These are phyloP conservation scores for Oenanthe sinensis DNA, from an alignment of 129 eudicot genomes.

Conservation along the genomic window DNA sequence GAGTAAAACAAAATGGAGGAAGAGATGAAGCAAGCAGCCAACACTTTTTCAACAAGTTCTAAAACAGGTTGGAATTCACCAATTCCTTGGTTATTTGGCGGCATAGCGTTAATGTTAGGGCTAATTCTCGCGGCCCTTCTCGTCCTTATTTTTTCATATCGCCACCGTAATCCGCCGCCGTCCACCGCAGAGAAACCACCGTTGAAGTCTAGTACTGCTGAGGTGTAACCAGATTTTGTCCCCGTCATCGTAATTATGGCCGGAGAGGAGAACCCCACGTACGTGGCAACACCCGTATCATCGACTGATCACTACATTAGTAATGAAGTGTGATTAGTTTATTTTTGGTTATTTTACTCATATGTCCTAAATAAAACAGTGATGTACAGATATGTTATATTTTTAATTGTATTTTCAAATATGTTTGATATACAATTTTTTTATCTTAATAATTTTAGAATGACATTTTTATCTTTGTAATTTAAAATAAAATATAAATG, in stretches of 20 bases:
- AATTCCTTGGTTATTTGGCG: slow-evolving; percentile 1
- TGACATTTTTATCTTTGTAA: too few relatives aligned
- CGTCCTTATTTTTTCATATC: neutral
- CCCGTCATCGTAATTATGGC: slow-evolving; percentile 11
- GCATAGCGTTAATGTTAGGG: slow-evolving; percentile 3
- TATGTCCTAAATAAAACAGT: too few relatives aligned
- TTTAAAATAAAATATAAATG: too few relatives aligned
- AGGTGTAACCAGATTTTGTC: neutral
- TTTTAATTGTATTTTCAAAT: too few relatives aligned
- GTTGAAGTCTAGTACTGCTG: neutral
- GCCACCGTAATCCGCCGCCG: neutral
- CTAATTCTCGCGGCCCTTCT: neutral
- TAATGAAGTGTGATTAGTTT: neutral
- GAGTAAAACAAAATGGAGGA: neutral
- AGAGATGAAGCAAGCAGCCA: slow-evolving; percentile 2
- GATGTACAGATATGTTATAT: too few relatives aligned
- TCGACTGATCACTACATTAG: neutral
- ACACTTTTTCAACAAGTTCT: neutral
- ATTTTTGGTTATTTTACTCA: too few relatives aligned
- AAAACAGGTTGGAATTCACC: slow-evolving; percentile 1
- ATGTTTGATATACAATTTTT: too few relatives aligned
- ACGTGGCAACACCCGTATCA: neutral
- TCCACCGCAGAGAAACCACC: neutral
- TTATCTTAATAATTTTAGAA: too few relatives aligned
- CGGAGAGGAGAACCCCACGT: slow-evolving; percentile 9